Evolutionary conservation across 352 stramenopile species (phyloP), one percentile per base, ranked within the genome.

Genomic region (Phytophthora boehmeriae): DNA sequence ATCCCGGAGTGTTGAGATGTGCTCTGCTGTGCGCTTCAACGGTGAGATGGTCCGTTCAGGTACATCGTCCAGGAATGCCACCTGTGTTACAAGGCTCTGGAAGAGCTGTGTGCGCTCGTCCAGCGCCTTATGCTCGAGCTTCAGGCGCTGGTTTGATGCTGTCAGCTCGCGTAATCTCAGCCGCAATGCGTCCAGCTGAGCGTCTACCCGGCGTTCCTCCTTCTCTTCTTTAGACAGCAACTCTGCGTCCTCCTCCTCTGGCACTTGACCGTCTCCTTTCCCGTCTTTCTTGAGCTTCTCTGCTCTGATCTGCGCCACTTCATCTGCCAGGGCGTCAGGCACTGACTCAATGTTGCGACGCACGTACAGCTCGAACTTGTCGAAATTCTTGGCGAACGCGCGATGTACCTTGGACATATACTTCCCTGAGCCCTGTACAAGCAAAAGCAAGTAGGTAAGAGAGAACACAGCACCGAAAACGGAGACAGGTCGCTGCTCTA

Each of bases 351-450:
- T 88, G 51, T 92, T 93, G 58, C 85, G 82, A 0, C 78, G 66
- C 60, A 92, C 72, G 41, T 93, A 93, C 8, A 92, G 59, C 56
- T 92, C 85, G 45, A 93, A 89, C 59, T 93, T 93, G 68, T 89
- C 80, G 56, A 93, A 93, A 58, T 93, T 93, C 56, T 87, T 90
- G 32, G 81, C 75, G 43, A 93, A 90, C n/a, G 67, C 70, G 17
- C 56, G 63, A 52, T 87, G 71, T 8, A 93, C 74, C 25, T 77
- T 73, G 11, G 68, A 32, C 69, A 92, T 91, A 51, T 89, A 93
- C 47, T 78, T 74, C 27, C 52, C 76, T 9, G 81, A 80, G 28
- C 76, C 65, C 81, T 93, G 25, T 2, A 57, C 32, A 50, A 35
- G n/a, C 6, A 35, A 14, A 68, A 13, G 64, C 19, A 34, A 58